These are phyloP conservation scores for Ziziphus jujuba DNA, from an alignment of 306 rosid species.

Conservation along the genomic window DNA sequence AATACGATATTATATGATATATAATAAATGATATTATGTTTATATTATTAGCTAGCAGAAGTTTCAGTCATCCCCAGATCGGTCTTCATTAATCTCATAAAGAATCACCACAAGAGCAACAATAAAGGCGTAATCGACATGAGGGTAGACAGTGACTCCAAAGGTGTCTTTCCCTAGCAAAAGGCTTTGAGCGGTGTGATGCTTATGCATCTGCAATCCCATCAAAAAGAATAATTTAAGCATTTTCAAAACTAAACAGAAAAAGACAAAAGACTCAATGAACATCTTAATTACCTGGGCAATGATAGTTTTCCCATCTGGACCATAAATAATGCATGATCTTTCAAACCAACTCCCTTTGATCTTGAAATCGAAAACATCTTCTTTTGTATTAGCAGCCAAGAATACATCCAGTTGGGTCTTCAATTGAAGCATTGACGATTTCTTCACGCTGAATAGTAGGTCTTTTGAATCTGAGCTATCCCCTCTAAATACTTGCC, in stretches of 20 bases:
- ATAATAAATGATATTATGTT: too few relatives aligned
- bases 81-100: conserved; percentile 37
- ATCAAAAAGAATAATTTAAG: not conserved
- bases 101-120: conserved; percentile 40
- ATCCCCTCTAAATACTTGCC: conserved; percentile 41
- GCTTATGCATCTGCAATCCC: conserved; percentile 38
- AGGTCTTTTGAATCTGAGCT: conserved; percentile 36
- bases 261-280: not conserved
- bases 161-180: conserved; percentile 33
- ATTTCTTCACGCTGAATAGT: conserved; percentile 36
- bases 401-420: conserved; percentile 40
- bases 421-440: conserved; percentile 28
- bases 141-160: conserved; percentile 37
- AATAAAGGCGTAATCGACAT: conserved; percentile 35
- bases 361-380: conserved; percentile 38
- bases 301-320: conserved; percentile 19
- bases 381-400: conserved; percentile 32
- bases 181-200: conserved; percentile 20
- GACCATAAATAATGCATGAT: conserved; percentile 32
- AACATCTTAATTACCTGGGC: conserved; percentile 36
- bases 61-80: too few relatives aligned
- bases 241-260: not conserved
- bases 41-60: too few relatives aligned
- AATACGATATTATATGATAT: too few relatives aligned
- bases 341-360: conserved; percentile 41